These are phyloP conservation scores for Aspergillus udagawae DNA, from an alignment of 2,329 filamentous ascomycete species.

Conservation along the genomic window DNA sequence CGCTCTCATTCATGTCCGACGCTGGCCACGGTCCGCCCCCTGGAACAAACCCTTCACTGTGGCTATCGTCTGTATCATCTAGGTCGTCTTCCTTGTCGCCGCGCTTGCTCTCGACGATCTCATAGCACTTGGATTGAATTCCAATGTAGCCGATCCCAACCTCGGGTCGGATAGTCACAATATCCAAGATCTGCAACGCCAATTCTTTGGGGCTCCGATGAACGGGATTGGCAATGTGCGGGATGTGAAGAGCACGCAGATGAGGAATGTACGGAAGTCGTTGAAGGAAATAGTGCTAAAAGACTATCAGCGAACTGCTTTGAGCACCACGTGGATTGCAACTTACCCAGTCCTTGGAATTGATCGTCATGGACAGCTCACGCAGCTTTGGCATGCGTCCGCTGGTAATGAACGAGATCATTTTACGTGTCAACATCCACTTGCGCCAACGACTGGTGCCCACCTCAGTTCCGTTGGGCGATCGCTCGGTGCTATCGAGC, in stretches of 20 bases:
- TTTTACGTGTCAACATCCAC: slow-evolving; percentile 68
- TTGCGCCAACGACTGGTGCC: slow-evolving; percentile 54
- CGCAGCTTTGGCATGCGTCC: slow-evolving; percentile 68
- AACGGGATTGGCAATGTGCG: slow-evolving; percentile 61
- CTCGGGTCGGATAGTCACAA: slow-evolving; percentile 71
- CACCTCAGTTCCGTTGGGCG: slow-evolving; percentile 36
- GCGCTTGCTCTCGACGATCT: slow-evolving; percentile 61
- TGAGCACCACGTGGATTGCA: slow-evolving; percentile 6
- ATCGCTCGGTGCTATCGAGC: slow-evolving; percentile 64
- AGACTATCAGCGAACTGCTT: slow-evolving; percentile 12
- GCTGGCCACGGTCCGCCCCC: slow-evolving; percentile 40
- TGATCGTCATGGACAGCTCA: slow-evolving; percentile 68
- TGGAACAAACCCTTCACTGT: slow-evolving; percentile 47
- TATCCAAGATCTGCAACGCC: slow-evolving; percentile 72
- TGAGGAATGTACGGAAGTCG: slow-evolving; percentile 66
- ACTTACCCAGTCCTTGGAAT: slow-evolving; percentile 75
- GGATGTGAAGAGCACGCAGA: slow-evolving; percentile 67
- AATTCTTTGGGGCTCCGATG: slow-evolving; percentile 65
- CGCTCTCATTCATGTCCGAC: slow-evolving; percentile 43
- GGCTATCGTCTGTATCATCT: slow-evolving; percentile 41
- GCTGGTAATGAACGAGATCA: slow-evolving; percentile 69
- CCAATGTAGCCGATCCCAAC: slow-evolving; percentile 75
- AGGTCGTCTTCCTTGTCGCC: slow-evolving; percentile 35
- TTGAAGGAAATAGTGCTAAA: slow-evolving; percentile 73
- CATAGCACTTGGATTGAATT: slow-evolving; percentile 73